Percentiles rank a stretch among this genome's conserved stretches.
Conservation (phyloP, 176 grass and related monocot species). For the Puya raimondii region DNA sequence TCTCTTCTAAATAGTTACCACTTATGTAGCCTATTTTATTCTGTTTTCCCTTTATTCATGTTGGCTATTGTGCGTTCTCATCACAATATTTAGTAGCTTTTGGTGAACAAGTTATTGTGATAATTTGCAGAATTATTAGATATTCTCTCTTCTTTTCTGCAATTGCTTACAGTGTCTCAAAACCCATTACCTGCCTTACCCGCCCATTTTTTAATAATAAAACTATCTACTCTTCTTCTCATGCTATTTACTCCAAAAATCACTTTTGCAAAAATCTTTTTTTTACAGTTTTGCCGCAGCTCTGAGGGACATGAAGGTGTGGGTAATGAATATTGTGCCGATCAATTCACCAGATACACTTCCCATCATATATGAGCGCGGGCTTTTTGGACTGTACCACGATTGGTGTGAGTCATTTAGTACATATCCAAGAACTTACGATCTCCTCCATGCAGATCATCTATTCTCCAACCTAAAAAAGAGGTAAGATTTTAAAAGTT, state of each 20-base stretch:
- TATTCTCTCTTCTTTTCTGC: too few species aligned
- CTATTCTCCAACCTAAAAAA: conserved; percentile 72
- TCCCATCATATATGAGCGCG: conserved; percentile 72
- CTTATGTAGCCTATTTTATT: too few species aligned
- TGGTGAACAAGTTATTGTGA: too few species aligned
- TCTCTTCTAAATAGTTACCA: too few species aligned
- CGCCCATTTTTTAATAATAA: background rate
- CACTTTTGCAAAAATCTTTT: background rate
- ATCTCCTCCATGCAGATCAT: conserved; percentile 70
- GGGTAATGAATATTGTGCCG: conserved; percentile 82
- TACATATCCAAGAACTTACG: conserved; percentile 78
- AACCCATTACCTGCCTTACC: background rate
- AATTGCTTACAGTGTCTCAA: background rate
- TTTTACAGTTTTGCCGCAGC: conserved; percentile 69
- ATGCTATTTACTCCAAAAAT: background rate
- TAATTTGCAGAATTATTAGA: too few species aligned
- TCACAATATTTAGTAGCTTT: too few species aligned
- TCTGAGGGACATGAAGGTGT: conserved; percentile 57
- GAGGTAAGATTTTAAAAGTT: conserved; percentile 27
- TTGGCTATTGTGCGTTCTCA: too few species aligned
- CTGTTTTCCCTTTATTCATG: too few species aligned
- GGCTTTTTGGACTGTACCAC: conserved; percentile 68
- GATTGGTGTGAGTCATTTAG: conserved; percentile 91
- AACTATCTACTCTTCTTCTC: background rate
- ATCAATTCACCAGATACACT: conserved; percentile 72